Evolutionary conservation across 2,329 filamentous ascomycete species (phyloP).

Genomic region (Diaporthe helianthi): DNA sequence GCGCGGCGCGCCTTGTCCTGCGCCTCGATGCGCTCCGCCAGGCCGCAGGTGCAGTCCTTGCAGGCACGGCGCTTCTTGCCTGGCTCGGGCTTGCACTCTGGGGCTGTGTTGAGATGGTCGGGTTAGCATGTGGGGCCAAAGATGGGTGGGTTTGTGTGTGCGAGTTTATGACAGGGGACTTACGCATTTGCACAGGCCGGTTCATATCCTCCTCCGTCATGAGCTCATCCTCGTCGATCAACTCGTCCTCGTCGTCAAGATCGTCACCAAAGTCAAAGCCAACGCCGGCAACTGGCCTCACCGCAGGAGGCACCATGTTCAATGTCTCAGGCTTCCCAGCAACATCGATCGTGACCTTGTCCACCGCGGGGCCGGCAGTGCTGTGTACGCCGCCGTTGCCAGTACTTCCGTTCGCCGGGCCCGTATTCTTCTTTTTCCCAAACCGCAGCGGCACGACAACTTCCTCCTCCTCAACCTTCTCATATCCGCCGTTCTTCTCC

Average conservation of each 20-base stretch:
- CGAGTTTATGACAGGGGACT: conserved; percentile 46
- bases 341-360: conserved; percentile 43
- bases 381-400: conserved; percentile 36
- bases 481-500: conserved; percentile 68
- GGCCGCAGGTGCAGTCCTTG: conserved; percentile 96
- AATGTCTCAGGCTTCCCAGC: conserved; percentile 47
- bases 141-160: not conserved
- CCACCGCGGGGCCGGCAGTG: conserved; percentile 44
- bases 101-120: conserved; percentile 55
- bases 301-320: conserved; percentile 46
- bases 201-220: conserved; percentile 85
- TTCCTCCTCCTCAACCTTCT: conserved; percentile 72
- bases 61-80: conserved; percentile 92
- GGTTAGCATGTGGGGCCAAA: conserved; percentile 39
- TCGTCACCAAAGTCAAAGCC: conserved; percentile 69
- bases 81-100: conserved; percentile 85
- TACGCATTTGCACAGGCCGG: conserved; percentile 80
- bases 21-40: conserved; percentile 83
- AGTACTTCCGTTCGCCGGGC: conserved; percentile 14
- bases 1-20: conserved; percentile 67
- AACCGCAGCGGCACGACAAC: conserved; percentile 70
- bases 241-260: conserved; percentile 74
- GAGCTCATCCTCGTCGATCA: conserved; percentile 90
- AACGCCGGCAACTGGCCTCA: conserved; percentile 60
- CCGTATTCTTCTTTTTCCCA: conserved; percentile 65